These are phyloP conservation scores for Dendrocalamus sinicus DNA, from an alignment of 176 grass and related monocot species.

Conservation along the genomic window DNA sequence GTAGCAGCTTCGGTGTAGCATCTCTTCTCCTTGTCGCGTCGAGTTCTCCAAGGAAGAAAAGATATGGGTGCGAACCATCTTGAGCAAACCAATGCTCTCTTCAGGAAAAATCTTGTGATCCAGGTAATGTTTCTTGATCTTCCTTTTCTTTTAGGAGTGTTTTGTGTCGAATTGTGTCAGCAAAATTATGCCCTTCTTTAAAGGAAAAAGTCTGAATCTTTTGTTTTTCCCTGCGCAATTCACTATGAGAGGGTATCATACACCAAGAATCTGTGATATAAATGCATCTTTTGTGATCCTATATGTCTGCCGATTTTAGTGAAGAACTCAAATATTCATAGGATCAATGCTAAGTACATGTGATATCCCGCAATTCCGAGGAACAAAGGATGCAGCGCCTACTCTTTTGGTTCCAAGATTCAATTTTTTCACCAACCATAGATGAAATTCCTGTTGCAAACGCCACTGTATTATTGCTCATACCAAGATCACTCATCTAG, in stretches of 20 bases:
- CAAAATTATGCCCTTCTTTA: neutral
- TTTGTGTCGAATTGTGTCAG: neutral
- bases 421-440: no score
- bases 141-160: neutral
- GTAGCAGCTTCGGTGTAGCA: no score
- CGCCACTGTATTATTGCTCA: no score
- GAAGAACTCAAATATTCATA: neutral
- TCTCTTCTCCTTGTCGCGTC: neutral
- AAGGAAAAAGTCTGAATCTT: neutral
- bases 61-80: conserved; percentile 40
- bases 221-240: neutral
- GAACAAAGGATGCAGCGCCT: neutral
- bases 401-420: neutral
- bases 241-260: neutral
- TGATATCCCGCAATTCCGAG: neutral
- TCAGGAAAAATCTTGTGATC: conserved; percentile 64
- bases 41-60: neutral
- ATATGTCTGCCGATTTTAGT: neutral
- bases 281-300: neutral
- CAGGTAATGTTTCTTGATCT: conserved; percentile 39
- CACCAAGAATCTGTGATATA: neutral
- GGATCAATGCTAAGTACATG: neutral
- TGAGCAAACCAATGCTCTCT: conserved; percentile 58
- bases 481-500: no score
- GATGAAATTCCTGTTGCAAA: no score